Base-by-base conservation (phyloP, 106 monocot genomes). In the Xerophyta viscosa region DNA sequence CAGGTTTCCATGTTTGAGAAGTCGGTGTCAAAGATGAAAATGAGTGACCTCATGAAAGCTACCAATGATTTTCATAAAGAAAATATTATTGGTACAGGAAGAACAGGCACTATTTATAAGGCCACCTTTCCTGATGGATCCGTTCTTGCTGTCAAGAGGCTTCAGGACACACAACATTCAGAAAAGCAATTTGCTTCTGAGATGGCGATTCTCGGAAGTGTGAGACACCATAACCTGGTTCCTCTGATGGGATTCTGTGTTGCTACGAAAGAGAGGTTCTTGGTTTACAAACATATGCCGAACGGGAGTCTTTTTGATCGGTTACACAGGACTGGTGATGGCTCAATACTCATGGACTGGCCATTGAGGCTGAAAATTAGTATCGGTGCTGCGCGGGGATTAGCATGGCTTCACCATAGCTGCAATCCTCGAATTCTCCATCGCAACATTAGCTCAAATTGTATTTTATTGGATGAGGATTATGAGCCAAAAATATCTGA, bases 391-490 rank as follows among this genome's bases (percentile, higher is more conserved):
- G 80, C 85, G 13, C 58, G 57, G 50, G 85, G 85, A 7, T 61
- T 85, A 1, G 76, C 85, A 11, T 80, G 80, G 71, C 85, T 85
- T 45, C 85, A 85, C 43, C 76, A 85, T 30, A 72, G 37, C 18
- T 80, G 79, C 64, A 79, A 85, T 29, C 76, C 76, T 45, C 68
- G 71, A 23, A 58, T 85, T 13, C 64, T 85, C 41, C 80, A 85
- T 52, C 85, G 74, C 24, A 80, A 85, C 45, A 76, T 85, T 21
- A 80, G 85, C 37, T 85, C 80, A 0, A 80, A 76, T 39, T 75
- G 78, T 57, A 76, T 85, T 39, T 57, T 85, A 4, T 19, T 85
- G 21, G 85, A 80, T 53, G 68, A 85, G 26, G 72, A 85, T 39
- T 80, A 57, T 8, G 85, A 85, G 53, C 71, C 85, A 8, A 76